Evolutionary conservation across 1,139 yeast species (phyloP).

Genomic region (Zygoascus meyerae): DNA sequence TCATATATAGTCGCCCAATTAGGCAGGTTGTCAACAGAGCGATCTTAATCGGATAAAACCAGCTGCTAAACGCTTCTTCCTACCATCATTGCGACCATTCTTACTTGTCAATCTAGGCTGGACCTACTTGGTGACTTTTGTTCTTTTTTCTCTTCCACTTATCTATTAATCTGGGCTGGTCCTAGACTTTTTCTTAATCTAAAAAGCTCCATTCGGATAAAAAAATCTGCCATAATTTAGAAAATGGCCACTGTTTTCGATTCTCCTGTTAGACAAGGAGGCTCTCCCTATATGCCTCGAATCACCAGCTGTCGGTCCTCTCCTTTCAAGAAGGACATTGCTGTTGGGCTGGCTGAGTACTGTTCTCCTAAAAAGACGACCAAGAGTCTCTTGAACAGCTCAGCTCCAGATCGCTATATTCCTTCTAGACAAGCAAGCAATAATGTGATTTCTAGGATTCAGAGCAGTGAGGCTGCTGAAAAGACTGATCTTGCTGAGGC

Average conservation of each 20-base stretch:
- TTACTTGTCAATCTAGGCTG: slow-evolving; percentile 9
- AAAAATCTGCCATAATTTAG: slow-evolving; percentile 5
- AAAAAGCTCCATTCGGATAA: slow-evolving; percentile 5
- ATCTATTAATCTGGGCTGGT: slow-evolving; percentile 9
- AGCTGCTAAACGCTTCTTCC: neutral
- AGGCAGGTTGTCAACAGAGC: too few relatives aligned
- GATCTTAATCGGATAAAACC: neutral
- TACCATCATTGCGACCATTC: neutral
- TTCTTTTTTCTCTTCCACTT: slow-evolving; percentile 1
- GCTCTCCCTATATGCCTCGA: slow-evolving; percentile 21
- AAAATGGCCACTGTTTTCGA: slow-evolving; percentile 9
- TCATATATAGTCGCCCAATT: too few relatives aligned
- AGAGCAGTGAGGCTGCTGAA: slow-evolving; percentile 31
- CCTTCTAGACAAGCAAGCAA: slow-evolving; percentile 46
- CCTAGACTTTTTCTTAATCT: slow-evolving; percentile 6
- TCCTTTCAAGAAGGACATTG: slow-evolving; percentile 42
- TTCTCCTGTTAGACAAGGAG: slow-evolving; percentile 4
- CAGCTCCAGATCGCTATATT: slow-evolving; percentile 41
- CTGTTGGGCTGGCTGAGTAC: slow-evolving; percentile 8
- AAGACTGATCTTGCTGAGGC: slow-evolving; percentile 78
- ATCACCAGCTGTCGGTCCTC: slow-evolving; percentile 28
- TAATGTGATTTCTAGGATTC: slow-evolving; percentile 39
- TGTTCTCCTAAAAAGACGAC: slow-evolving; percentile 9
- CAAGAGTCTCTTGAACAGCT: slow-evolving; percentile 2
- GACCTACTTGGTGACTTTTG: slow-evolving; percentile 5